These are phyloP conservation scores for Yamadazyma sp. DNA, from an alignment of 1,139 yeast species.

Conservation along the genomic window DNA sequence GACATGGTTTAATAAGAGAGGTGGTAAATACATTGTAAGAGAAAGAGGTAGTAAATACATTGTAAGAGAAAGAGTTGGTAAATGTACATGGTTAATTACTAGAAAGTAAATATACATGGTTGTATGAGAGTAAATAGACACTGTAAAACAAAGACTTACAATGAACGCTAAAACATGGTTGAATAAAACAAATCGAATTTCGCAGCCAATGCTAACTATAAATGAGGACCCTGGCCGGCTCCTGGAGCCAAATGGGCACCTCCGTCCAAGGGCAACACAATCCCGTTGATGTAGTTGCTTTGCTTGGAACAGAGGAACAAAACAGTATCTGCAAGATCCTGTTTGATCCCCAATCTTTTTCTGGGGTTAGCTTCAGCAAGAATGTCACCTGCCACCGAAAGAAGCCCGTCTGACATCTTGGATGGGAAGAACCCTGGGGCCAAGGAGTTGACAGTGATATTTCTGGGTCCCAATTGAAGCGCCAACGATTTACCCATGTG, in stretches of 20 bases:
- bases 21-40: too few relatives aligned
- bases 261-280: slow-evolving; percentile 76
- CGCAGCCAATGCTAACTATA: not conserved
- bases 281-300: slow-evolving; percentile 65
- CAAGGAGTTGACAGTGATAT: slow-evolving; percentile 64
- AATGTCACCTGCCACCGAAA: slow-evolving; percentile 53
- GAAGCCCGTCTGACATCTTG: slow-evolving; percentile 70
- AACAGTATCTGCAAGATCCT: slow-evolving; percentile 60
- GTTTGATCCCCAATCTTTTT: slow-evolving; percentile 60
- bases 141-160: too few relatives aligned
- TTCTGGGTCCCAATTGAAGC: slow-evolving; percentile 61
- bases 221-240: slow-evolving; percentile 13
- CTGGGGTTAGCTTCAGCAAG: slow-evolving; percentile 58
- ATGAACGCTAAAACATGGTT: too few relatives aligned
- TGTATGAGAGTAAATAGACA: too few relatives aligned
- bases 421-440: slow-evolving; percentile 84
- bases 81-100: too few relatives aligned
- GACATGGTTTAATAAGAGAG: too few relatives aligned
- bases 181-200: not conserved
- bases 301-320: slow-evolving; percentile 61
- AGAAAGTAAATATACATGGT: too few relatives aligned
- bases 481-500: slow-evolving; percentile 70
- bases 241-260: slow-evolving; percentile 45
- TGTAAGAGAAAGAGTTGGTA: too few relatives aligned
- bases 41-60: too few relatives aligned